Conservation (phyloP, 2,329 filamentous ascomycete genomes). For the Leptographium wingfieldii region DNA sequence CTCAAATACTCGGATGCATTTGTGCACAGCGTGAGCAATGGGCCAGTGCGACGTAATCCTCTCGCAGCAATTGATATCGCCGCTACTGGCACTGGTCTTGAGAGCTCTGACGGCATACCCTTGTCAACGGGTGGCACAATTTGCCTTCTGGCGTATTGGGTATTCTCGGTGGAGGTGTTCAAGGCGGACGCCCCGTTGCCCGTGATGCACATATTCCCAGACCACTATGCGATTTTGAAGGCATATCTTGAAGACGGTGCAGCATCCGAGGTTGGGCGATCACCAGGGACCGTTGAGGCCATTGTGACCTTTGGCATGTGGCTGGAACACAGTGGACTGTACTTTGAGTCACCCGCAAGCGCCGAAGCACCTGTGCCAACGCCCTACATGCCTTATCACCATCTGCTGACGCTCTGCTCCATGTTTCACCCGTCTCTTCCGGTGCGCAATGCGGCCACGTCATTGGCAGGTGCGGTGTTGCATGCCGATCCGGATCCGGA, state of each 20-base stretch:
- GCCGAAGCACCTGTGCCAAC: conserved; percentile 5
- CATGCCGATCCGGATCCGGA: conserved; percentile 48
- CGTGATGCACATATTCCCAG: conserved; percentile 45
- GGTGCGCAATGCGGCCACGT: conserved; percentile 41
- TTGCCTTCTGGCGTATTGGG: conserved; percentile 47
- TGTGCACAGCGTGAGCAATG: conserved; percentile 31
- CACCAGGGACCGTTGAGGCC: conserved; percentile 45
- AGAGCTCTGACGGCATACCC: conserved; percentile 31
- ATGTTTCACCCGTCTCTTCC: conserved; percentile 43
- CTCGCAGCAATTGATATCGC: conserved; percentile 21
- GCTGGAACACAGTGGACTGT: conserved; percentile 33
- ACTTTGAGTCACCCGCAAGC: conserved; percentile 18
- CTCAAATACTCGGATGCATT: conserved; percentile 33
- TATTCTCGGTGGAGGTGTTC: conserved; percentile 51
- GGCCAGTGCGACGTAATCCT: conserved; percentile 30
- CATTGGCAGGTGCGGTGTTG: conserved; percentile 39
- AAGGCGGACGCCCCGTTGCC: conserved; percentile 40
- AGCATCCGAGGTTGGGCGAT: conserved; percentile 32
- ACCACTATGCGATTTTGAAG: conserved; percentile 41
- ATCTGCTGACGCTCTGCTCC: conserved; percentile 42
- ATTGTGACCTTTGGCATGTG: conserved; percentile 47
- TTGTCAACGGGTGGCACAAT: conserved; percentile 47
- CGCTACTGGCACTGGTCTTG: background rate
- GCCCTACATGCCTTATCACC: conserved; percentile 46
- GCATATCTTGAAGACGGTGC: conserved; percentile 40